phyloP scores from a whole-genome alignment of 495 filamentous ascomycete genomes.

The Lasiosphaeriaceae sp. region DNA sequence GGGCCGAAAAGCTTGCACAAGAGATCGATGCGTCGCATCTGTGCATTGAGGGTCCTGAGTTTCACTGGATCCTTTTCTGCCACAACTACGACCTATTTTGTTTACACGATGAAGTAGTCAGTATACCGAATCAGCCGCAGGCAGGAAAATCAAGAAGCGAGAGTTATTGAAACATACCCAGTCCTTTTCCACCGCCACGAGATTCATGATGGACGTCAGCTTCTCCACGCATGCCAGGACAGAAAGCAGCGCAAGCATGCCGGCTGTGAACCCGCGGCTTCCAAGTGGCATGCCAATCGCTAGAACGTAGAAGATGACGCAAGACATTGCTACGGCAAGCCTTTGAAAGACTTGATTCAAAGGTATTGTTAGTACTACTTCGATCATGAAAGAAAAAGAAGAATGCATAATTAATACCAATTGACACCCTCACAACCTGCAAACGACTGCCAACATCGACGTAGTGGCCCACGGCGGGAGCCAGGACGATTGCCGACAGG shows the following conservation, averaged over 20 bases:
- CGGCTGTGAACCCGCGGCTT: conserved; percentile 4
- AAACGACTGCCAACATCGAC: conserved; percentile 30
- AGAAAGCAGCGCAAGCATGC: conserved; percentile 39
- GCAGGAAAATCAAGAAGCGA: too few relatives aligned
- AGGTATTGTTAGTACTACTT: too few relatives aligned
- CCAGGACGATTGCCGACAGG: conserved; percentile 25
- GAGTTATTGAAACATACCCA: conserved; percentile 43
- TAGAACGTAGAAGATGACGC: conserved; percentile 18
- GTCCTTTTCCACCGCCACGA: conserved; percentile 62
- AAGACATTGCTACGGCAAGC: conserved; percentile 21
- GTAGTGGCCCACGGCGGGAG: conserved; percentile 17
- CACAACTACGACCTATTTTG: too few relatives aligned
- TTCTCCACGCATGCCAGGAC: conserved; percentile 59
- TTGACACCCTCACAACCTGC: conserved; percentile 28
- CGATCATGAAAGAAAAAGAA: too few relatives aligned
- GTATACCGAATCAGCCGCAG: not conserved
- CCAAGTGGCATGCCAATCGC: not conserved
- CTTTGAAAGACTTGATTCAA: too few relatives aligned
- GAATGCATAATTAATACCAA: too few relatives aligned
- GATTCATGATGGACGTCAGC: conserved; percentile 49
- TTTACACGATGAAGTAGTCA: too few relatives aligned
- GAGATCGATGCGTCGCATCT: conserved; percentile 69
- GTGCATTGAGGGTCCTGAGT: conserved; percentile 52
- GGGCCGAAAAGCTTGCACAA: conserved; percentile 67
- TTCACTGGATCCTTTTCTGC: not conserved